phyloP scores from a whole-genome alignment of 768 basidiomycete species.

The Tephrocybe sp. region DNA sequence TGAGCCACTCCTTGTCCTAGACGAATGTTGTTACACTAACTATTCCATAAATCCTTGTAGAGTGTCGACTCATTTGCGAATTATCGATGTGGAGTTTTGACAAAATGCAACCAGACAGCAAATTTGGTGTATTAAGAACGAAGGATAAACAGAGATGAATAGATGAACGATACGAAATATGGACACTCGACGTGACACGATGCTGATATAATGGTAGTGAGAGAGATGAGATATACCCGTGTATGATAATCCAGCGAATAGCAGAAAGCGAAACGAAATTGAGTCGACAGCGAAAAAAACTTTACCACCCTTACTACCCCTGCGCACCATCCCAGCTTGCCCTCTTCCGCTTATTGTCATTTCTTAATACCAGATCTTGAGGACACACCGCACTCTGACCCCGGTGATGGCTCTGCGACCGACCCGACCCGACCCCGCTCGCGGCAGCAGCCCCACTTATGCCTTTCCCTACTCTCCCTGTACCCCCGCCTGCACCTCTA shows the following conservation, averaged over 20 bases:
- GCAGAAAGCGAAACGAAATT: too few species aligned
- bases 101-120: too few species aligned
- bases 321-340: conserved; percentile 45
- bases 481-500: conserved; percentile 3
- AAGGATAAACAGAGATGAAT: not conserved
- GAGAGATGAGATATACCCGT: not conserved
- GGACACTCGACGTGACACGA: not conserved
- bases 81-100: too few species aligned
- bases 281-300: too few species aligned
- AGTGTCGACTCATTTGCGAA: too few species aligned
- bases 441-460: not conserved
- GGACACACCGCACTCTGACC: conserved; percentile 46
- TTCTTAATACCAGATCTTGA: conserved; percentile 35
- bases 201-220: not conserved
- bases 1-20: too few species aligned
- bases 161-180: not conserved
- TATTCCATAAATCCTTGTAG: too few species aligned
- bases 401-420: conserved; percentile 37
- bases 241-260: not conserved
- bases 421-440: not conserved
- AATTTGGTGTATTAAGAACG: too few species aligned
- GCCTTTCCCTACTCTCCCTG: not conserved
- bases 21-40: too few species aligned
- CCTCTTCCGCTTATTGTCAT: conserved; percentile 40
- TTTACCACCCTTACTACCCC: not conserved